A percentile compares a stretch with the other conserved stretches of the same genome.
These are phyloP conservation scores for Cicer chorassanicum DNA, from an alignment of 306 rosid species.

Conservation along the genomic window DNA sequence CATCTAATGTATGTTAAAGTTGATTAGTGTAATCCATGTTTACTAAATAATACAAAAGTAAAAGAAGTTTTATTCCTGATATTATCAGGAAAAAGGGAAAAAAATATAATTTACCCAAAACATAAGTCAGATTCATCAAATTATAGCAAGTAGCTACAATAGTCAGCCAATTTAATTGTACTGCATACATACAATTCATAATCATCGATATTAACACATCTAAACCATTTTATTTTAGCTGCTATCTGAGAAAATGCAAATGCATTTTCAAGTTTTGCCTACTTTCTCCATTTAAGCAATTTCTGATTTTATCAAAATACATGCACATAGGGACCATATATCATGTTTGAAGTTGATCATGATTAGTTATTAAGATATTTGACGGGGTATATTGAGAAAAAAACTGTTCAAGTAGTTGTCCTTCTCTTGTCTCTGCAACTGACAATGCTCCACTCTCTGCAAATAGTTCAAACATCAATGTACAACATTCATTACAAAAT, in stretches of 20 bases:
- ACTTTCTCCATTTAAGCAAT: background rate
- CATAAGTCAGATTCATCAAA: background rate
- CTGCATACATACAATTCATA: background rate
- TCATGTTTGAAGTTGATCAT: conserved; percentile 17
- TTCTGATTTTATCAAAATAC: conserved; percentile 1
- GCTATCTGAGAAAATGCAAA: conserved; percentile 6
- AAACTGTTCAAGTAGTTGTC: conserved; percentile 45
- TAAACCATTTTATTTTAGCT: conserved; percentile 1
- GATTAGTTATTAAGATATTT: conserved; percentile 22
- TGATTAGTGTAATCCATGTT: too few species aligned
- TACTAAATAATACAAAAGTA: too few species aligned
- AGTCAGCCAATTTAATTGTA: background rate
- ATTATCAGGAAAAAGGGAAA: too few species aligned
- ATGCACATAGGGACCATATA: background rate
- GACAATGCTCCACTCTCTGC: conserved; percentile 44
- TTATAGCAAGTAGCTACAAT: background rate
- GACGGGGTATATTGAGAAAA: conserved; percentile 44
- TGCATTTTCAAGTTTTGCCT: conserved; percentile 25
- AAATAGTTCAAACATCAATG: conserved; percentile 9
- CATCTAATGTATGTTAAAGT: too few species aligned
- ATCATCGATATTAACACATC: background rate
- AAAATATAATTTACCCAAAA: too few species aligned
- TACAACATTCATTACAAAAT: conserved; percentile 13
- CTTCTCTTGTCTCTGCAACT: conserved; percentile 39
- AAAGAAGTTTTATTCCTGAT: too few species aligned